Percentiles rank a stretch among this genome's conserved stretches.
Evolutionary conservation across 176 grass and related monocot genomes (phyloP).

Genomic region (Zoysia pacifica): DNA sequence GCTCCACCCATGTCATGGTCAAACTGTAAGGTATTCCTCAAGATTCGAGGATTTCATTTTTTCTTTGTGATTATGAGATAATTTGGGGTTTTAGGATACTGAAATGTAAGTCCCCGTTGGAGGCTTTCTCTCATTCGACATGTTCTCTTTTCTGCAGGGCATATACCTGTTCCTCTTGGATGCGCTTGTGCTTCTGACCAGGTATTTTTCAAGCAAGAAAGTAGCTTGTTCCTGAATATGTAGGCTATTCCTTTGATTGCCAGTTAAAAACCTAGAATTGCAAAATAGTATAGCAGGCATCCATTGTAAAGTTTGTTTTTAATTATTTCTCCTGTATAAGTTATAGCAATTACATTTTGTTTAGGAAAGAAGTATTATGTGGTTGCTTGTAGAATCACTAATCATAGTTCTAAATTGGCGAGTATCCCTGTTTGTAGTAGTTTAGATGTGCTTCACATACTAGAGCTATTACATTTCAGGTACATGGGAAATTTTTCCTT

Average conservation of each 20-base stretch:
- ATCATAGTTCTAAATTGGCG: too few relatives aligned
- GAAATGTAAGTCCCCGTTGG: background rate
- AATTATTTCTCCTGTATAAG: slow-evolving; percentile 1
- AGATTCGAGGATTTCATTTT: background rate
- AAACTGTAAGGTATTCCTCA: slow-evolving; percentile 51
- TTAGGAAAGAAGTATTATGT: background rate
- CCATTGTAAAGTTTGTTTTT: background rate
- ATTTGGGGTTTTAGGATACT: slow-evolving; percentile 41
- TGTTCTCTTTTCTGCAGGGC: background rate
- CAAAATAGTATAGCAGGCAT: background rate
- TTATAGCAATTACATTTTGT: background rate
- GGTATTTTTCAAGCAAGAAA: slow-evolving; percentile 46
- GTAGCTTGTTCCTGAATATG: background rate
- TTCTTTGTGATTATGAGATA: background rate
- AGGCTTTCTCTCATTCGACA: background rate
- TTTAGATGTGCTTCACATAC: too few relatives aligned
- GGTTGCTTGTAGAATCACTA: background rate
- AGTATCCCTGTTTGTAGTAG: too few relatives aligned
- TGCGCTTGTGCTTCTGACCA: slow-evolving; percentile 95
- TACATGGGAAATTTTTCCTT: background rate
- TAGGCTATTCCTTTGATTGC: background rate
- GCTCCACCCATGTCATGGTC: slow-evolving; percentile 80
- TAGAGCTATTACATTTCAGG: too few relatives aligned
- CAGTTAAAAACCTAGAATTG: background rate
- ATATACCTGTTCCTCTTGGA: slow-evolving; percentile 80